phyloP scores from a whole-genome alignment of 129 eudicot genomes.

The Erigeron canadensis region DNA sequence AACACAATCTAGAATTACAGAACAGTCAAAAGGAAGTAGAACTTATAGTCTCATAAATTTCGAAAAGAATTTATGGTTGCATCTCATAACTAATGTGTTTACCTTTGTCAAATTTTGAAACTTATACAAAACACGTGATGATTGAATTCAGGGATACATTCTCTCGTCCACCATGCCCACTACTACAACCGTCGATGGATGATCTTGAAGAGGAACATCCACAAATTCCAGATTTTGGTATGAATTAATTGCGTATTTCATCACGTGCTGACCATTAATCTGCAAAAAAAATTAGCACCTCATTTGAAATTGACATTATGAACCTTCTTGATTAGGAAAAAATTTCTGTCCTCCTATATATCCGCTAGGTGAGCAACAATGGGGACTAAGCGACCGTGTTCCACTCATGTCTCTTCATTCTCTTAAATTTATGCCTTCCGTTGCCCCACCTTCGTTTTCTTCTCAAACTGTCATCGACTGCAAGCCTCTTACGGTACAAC shows the following conservation, averaged over 20 bases:
- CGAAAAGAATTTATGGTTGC: conserved; percentile 12
- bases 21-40: conserved; percentile 1
- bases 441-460: conserved; percentile 71
- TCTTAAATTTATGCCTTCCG: conserved; percentile 68
- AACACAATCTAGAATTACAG: too few species aligned
- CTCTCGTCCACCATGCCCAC: conserved; percentile 80
- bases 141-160: conserved; percentile 75
- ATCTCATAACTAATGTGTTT: conserved; percentile 15
- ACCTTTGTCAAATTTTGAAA: conserved; percentile 3
- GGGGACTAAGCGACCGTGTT: conserved; percentile 48
- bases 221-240: conserved; percentile 82
- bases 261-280: conserved; percentile 4
- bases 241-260: not conserved
- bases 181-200: conserved; percentile 71
- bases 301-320: conserved; percentile 21
- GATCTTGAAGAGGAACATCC: conserved; percentile 41
- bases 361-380: conserved; percentile 64
- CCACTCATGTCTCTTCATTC: conserved; percentile 64
- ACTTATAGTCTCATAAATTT: too few species aligned
- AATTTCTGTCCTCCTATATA: conserved; percentile 85
- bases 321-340: conserved; percentile 47
- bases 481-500: conserved; percentile 71
- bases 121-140: conserved; percentile 21
- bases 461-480: conserved; percentile 74
- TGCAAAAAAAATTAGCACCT: not conserved